These are phyloP conservation scores for Vararia minispora DNA, from an alignment of 768 basidiomycete species.

Conservation along the genomic window DNA sequence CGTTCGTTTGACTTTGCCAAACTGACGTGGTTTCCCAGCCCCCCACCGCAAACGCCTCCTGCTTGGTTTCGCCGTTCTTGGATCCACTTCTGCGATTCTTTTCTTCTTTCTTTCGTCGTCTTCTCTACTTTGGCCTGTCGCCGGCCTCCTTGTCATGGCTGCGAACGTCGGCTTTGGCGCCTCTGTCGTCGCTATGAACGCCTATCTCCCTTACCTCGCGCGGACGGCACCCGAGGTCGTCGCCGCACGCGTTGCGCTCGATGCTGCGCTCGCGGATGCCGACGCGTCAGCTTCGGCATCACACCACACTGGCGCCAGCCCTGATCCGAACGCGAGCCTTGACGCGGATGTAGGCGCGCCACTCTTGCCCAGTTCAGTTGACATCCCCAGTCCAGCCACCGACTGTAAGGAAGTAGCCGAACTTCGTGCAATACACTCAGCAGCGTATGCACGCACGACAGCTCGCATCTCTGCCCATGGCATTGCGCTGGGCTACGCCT, in stretches of 20 bases:
- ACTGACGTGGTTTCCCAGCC: conserved; percentile 25
- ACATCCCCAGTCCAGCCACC: too few species aligned
- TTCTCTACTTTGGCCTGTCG: conserved; percentile 58
- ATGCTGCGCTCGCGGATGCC: conserved; percentile 1
- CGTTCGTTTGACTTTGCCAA: neutral
- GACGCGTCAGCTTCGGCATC: too few species aligned
- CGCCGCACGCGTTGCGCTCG: conserved; percentile 25
- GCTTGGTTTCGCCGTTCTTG: conserved; percentile 60
- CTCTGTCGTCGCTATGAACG: conserved; percentile 81
- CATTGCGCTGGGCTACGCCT: conserved; percentile 77
- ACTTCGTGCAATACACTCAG: conserved; percentile 46
- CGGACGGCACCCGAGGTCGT: conserved; percentile 51
- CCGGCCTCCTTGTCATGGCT: conserved; percentile 56
- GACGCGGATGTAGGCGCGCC: too few species aligned
- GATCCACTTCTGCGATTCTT: conserved; percentile 52
- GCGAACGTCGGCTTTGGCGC: conserved; percentile 86
- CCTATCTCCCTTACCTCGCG: conserved; percentile 72
- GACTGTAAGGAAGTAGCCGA: too few species aligned
- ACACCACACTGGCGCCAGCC: neutral
- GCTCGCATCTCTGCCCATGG: conserved; percentile 78
- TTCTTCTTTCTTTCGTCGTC: conserved; percentile 70
- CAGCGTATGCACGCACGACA: conserved; percentile 61
- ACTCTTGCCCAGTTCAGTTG: too few species aligned
- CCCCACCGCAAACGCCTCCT: conserved; percentile 71
- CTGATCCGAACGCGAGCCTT: neutral